phyloP scores from a whole-genome alignment of 2,329 filamentous ascomycete genomes.

The Tolypocladium album region DNA sequence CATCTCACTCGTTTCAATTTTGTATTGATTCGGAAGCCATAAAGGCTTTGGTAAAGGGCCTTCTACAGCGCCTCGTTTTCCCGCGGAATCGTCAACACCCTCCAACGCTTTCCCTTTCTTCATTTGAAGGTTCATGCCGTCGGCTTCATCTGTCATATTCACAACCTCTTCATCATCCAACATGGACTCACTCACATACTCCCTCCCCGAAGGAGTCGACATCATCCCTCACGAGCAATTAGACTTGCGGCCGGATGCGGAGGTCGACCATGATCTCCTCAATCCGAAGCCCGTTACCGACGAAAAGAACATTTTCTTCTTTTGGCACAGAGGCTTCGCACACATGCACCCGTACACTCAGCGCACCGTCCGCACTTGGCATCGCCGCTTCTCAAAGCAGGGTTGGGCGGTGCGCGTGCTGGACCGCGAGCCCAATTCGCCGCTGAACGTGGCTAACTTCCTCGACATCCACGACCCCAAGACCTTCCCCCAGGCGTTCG shows the following conservation, averaged over 20 bases:
- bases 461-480: constrained; percentile 31
- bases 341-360: constrained; percentile 39
- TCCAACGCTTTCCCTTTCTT: neutral
- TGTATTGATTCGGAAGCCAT: neutral
- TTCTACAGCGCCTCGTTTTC: neutral
- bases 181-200: constrained; percentile 1
- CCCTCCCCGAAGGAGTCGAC: constrained; percentile 23
- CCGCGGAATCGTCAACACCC: neutral
- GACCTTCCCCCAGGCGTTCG: constrained; percentile 38
- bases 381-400: constrained; percentile 36
- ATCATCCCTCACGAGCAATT: constrained; percentile 26
- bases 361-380: constrained; percentile 42
- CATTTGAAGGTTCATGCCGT: neutral
- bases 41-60: neutral
- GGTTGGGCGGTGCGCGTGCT: constrained; percentile 45
- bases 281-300: constrained; percentile 24
- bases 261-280: constrained; percentile 31
- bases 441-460: constrained; percentile 36
- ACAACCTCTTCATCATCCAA: neutral
- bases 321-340: constrained; percentile 41
- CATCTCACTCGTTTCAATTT: neutral
- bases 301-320: constrained; percentile 47
- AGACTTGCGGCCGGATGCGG: constrained; percentile 33
- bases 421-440: constrained; percentile 30
- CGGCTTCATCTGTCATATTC: neutral